Conservation (phyloP, 2,329 filamentous ascomycete species). For the Thielaviopsis punctulata region DNA sequence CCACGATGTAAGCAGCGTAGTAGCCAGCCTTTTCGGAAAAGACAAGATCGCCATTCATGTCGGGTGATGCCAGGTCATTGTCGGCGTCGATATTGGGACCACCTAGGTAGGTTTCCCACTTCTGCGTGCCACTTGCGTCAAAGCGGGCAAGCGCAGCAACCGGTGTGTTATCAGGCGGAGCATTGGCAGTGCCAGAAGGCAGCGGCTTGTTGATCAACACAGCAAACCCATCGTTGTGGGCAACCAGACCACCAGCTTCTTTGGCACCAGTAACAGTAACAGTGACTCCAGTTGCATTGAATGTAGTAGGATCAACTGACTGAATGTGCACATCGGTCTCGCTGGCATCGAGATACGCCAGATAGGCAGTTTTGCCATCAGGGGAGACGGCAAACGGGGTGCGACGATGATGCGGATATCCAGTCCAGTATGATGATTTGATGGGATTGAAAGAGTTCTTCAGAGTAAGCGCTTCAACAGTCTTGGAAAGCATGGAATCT, state of each 20-base stretch:
- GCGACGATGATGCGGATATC: slow-evolving; percentile 40
- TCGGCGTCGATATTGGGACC: slow-evolving; percentile 33
- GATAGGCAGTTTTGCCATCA: slow-evolving; percentile 38
- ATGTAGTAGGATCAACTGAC: slow-evolving; percentile 35
- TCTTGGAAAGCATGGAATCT: slow-evolving; percentile 16
- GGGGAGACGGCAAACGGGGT: slow-evolving; percentile 46
- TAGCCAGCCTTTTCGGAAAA: slow-evolving; percentile 37
- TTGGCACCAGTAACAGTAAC: slow-evolving; percentile 36
- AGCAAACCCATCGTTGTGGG: slow-evolving; percentile 48
- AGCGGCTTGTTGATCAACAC: slow-evolving; percentile 40
- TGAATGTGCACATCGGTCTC: slow-evolving; percentile 40
- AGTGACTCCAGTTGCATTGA: slow-evolving; percentile 32
- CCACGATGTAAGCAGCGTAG: slow-evolving; percentile 46
- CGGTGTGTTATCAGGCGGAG: slow-evolving; percentile 19
- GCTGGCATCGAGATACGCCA: slow-evolving; percentile 41
- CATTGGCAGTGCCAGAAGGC: slow-evolving; percentile 30
- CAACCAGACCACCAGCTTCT: slow-evolving; percentile 43
- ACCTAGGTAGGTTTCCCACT: slow-evolving; percentile 41
- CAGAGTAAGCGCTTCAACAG: slow-evolving; percentile 29
- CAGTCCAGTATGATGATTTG: slow-evolving; percentile 44
- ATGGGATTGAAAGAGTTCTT: slow-evolving; percentile 36
- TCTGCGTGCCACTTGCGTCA: slow-evolving; percentile 30
- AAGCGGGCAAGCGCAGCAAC: slow-evolving; percentile 43
- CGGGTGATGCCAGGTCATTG: slow-evolving; percentile 34
- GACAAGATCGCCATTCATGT: slow-evolving; percentile 45